phyloP scores from a whole-genome alignment of 768 basidiomycete species.

The Russula emetica region DNA sequence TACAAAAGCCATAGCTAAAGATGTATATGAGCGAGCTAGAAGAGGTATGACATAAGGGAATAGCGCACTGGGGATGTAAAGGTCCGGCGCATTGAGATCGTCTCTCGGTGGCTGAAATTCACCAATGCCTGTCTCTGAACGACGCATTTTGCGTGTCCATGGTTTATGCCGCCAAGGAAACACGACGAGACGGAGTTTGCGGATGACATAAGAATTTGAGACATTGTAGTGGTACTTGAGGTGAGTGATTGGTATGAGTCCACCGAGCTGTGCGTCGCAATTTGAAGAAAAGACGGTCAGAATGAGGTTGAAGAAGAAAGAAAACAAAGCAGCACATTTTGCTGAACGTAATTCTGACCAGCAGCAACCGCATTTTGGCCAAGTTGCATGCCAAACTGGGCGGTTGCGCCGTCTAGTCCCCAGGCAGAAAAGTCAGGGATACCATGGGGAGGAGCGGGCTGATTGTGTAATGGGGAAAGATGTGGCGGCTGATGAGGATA shows the following conservation, averaged over 20 bases:
- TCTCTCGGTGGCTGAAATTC: slow-evolving; percentile 90
- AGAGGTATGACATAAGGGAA: not conserved
- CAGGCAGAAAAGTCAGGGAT: slow-evolving; percentile 58
- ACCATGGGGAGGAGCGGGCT: slow-evolving; percentile 27
- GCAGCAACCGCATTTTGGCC: slow-evolving; percentile 88
- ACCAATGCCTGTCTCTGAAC: slow-evolving; percentile 59
- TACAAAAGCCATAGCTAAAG: slow-evolving; percentile 86
- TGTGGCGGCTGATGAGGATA: slow-evolving; percentile 45
- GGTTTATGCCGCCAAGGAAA: slow-evolving; percentile 94
- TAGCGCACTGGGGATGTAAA: slow-evolving; percentile 85
- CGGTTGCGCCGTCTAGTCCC: slow-evolving; percentile 90
- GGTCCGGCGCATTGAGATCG: slow-evolving; percentile 92
- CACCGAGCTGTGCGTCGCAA: slow-evolving; percentile 56
- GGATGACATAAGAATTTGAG: slow-evolving; percentile 90
- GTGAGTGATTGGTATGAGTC: slow-evolving; percentile 66
- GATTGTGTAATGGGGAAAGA: slow-evolving; percentile 27
- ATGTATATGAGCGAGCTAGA: slow-evolving; percentile 9
- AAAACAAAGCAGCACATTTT: slow-evolving; percentile 59
- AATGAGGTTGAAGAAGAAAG: not conserved
- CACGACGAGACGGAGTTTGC: slow-evolving; percentile 80
- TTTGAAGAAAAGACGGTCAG: not conserved
- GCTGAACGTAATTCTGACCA: slow-evolving; percentile 93
- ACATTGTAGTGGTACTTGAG: slow-evolving; percentile 95
- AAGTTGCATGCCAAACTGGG: slow-evolving; percentile 94
- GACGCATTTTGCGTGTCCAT: slow-evolving; percentile 67